These are phyloP conservation scores for Epichloe hybrida DNA, from an alignment of 2,329 filamentous ascomycete species.

Conservation along the genomic window DNA sequence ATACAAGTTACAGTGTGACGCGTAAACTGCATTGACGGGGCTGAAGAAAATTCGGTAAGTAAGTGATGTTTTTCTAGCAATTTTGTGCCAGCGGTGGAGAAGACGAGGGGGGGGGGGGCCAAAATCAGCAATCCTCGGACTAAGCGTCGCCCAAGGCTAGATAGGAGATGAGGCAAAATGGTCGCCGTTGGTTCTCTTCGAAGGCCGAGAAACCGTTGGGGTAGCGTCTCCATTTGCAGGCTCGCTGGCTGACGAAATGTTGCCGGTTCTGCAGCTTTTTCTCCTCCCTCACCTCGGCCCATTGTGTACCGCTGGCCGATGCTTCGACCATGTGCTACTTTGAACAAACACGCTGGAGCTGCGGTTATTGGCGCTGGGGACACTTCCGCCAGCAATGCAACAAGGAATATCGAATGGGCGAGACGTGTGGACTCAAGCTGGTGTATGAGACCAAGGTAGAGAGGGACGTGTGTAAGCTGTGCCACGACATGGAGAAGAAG, in stretches of 20 bases:
- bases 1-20: background rate
- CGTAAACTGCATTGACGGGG: background rate
- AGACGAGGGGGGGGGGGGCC: background rate
- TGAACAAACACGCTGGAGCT: conserved; percentile 73
- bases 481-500: conserved; percentile 83
- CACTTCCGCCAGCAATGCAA: conserved; percentile 86
- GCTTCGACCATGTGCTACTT: conserved; percentile 74
- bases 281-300: conserved; percentile 5
- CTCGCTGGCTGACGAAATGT: conserved; percentile 9
- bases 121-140: background rate
- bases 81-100: background rate
- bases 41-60: background rate
- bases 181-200: background rate
- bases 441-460: conserved; percentile 60
- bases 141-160: background rate
- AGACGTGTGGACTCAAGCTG: conserved; percentile 90
- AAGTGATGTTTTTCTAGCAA: background rate
- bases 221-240: conserved; percentile 5
- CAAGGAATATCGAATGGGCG: conserved; percentile 88
- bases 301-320: conserved; percentile 9
- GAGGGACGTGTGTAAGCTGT: conserved; percentile 61
- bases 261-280: conserved; percentile 8
- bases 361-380: conserved; percentile 90
- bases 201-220: background rate
- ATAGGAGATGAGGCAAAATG: background rate